These are phyloP conservation scores for Plasmodium yoelii DNA, from an alignment of 169 alveolate species.

Conservation along the genomic window DNA sequence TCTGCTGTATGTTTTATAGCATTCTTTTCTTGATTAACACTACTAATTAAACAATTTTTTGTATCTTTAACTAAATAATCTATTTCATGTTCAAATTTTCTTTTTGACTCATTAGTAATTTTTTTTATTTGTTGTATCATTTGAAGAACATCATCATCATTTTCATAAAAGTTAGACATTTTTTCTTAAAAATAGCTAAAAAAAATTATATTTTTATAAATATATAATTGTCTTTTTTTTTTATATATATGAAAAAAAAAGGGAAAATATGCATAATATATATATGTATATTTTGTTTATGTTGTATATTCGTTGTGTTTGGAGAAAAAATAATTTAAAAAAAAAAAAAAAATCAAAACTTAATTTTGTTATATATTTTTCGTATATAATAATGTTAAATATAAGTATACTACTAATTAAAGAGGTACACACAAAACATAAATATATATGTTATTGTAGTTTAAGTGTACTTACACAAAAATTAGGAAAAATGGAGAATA, in stretches of 20 bases:
- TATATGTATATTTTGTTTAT: too few species aligned
- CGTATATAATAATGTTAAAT: too few species aligned
- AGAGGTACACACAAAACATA: too few species aligned
- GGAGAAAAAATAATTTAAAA: too few species aligned
- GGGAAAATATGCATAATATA: too few species aligned
- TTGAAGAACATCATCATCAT: slow-evolving; percentile 68
- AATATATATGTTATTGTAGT: not conserved
- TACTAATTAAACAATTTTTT: slow-evolving; percentile 21
- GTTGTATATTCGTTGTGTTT: too few species aligned
- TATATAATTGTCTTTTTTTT: not conserved
- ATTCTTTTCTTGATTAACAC: slow-evolving; percentile 42
- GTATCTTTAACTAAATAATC: slow-evolving; percentile 66
- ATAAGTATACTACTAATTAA: too few species aligned
- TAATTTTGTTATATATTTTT: too few species aligned
- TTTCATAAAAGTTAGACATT: slow-evolving; percentile 51
- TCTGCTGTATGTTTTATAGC: slow-evolving; percentile 35
- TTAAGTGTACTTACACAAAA: slow-evolving; percentile 3
- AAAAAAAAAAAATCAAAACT: too few species aligned
- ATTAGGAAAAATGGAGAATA: not conserved
- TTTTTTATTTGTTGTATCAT: slow-evolving; percentile 73
- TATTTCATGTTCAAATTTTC: slow-evolving; percentile 54
- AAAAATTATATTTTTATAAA: not conserved
- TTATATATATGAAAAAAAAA: too few species aligned
- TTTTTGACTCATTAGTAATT: slow-evolving; percentile 49
- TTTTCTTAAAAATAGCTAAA: not conserved